Evolutionary conservation across 306 rosid genomes (phyloP), one percentile per base, ranked within the genome.

Genomic region (Quercus robur): DNA sequence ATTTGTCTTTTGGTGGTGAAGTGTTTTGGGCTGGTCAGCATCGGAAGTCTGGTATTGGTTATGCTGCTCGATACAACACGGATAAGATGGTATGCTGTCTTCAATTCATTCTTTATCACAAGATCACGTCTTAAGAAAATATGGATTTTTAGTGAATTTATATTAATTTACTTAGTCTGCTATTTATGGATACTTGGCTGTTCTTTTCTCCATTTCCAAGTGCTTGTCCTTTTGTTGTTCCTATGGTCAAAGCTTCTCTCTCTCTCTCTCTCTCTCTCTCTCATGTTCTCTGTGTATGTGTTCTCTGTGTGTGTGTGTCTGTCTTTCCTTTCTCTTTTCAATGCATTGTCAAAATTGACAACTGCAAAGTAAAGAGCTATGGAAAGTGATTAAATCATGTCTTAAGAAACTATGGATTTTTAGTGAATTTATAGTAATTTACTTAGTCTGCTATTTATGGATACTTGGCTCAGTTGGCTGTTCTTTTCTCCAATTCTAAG

Each of bases 21-120:
- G 97, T 93, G 25, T 96, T 96, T 92, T 96, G 99, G 99, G 94
- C 98, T 78, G 99, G 99, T 84, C 99, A 96, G 90, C 97, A 91
- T 89, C 86, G 99, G 78, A 96, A 91, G 83, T 96, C 99, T 66
- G 99, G 99, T 64, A 82, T 93, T 86, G 99, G 99, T 63, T 93
- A 88, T 88, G 99, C 97, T 83, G 93, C 94, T 86, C 92, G 99
- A 80, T 96, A 91, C 89, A 91, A 88, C 91, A 91, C 97, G 49
- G 98, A 96, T 73, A 93, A 96, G 85, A 87, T 87, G 99, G 99
- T 96, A 89, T 74, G 82, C 12, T 75, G n/a, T 58, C 52, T 55
- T 59, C 72, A 35, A 46, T 35, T 68, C 54, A 49, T 7, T 35
- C 15, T 33, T 67, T 67, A 15, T 30, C 23, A 17, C 41, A 64